phyloP scores from a whole-genome alignment of 805 yeast genomes.

The Brettanomyces anomalus region DNA sequence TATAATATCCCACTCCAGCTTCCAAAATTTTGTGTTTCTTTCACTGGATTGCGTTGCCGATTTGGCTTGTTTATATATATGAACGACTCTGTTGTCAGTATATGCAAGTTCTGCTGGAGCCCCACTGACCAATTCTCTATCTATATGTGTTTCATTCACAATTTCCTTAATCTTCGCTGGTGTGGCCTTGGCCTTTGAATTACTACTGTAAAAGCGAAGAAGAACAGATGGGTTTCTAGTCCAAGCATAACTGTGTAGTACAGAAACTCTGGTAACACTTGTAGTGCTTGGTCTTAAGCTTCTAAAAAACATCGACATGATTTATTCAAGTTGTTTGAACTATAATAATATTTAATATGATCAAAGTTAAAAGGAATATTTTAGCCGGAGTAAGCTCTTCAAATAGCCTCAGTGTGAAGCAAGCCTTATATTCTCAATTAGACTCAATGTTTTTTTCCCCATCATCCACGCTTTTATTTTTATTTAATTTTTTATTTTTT shows the following conservation, averaged over 20 bases:
- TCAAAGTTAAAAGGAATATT: too few species aligned
- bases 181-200: neutral
- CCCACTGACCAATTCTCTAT: conserved; percentile 61
- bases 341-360: too few species aligned
- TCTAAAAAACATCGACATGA: conserved; percentile 2
- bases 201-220: neutral
- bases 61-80: conserved; percentile 70
- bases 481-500: too few species aligned
- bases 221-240: neutral
- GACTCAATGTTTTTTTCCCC: too few species aligned
- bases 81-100: conserved; percentile 47
- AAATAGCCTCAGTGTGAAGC: too few species aligned
- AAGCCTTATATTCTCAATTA: too few species aligned
- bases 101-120: conserved; percentile 62
- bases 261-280: neutral
- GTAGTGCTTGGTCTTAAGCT: neutral
- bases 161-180: conserved; percentile 11
- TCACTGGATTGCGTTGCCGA: conserved; percentile 75
- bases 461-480: too few species aligned
- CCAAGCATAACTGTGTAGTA: too few species aligned
- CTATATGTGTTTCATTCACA: conserved; percentile 8
- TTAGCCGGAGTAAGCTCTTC: too few species aligned
- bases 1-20: conserved; percentile 74
- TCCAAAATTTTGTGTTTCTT: conserved; percentile 52
- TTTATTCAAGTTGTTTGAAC: too few species aligned